Base-by-base conservation (phyloP, 345 rosid genomes). In the Hibiscus trionum region DNA sequence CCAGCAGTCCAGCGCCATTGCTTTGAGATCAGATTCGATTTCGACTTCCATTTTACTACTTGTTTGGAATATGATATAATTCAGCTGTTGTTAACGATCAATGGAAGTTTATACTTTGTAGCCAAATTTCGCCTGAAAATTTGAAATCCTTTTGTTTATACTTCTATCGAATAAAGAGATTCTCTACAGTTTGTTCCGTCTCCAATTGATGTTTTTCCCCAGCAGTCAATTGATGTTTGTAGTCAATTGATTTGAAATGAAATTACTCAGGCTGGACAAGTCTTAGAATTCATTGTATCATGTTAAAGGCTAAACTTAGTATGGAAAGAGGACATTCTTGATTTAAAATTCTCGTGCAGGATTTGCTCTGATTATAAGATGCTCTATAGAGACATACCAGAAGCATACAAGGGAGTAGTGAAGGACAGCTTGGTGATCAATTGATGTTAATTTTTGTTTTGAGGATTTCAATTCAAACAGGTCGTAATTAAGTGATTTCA, bases 401-500 rank as follows among this genome's bases (percentile, higher is more conserved):
- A 19, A 70, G 39, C 17, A 53, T 7, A 39, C 9, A 69, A 29
- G 46, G 31, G 7, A 26, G 61, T 66, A 52, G 53, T 72, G 57
- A 56, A 69, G 50, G 67, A 33, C 9, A 31, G 52, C 37, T 73
- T 70, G 21, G 53, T 17, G 39, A 52, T 17, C 37, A 5, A 57
- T 69, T 64, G 24, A 72, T 26, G 62, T 55, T 76, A 21, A 70
- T 69, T n/a, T 15, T 29, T 49, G 29, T 61, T 56, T 26, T 59
- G 61, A 35, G 58, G 37, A 24, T 50, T 15, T 50, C 55, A 50
- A 9, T 39, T 39, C 44, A 39, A 8, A 62, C 11, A 62, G 74
- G 69, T 61, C 14, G 74, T 4, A 56, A 21, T 24, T 12, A 21
- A 62, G 59, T 76, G 19, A 66, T 57, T 65, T 35, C 49, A 24